phyloP scores from a whole-genome alignment of 805 yeast genomes.

The Suhomyces canberraensis region DNA sequence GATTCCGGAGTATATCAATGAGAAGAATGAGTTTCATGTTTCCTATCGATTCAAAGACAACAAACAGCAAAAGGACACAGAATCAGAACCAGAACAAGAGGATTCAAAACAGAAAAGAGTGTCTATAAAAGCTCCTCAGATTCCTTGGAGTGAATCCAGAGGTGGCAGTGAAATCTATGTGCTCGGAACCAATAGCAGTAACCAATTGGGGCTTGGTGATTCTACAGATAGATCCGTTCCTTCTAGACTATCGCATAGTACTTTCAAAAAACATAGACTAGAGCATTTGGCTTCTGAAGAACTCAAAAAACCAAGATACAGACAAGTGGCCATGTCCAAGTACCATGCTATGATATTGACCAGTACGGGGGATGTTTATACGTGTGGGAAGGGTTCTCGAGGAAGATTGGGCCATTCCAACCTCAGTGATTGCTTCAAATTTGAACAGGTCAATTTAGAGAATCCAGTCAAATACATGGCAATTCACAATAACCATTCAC shows the following conservation, averaged over 20 bases:
- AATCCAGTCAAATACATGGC: constrained; percentile 36
- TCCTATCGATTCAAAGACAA: constrained; percentile 16
- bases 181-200: constrained; percentile 61
- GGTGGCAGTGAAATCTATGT: constrained; percentile 61
- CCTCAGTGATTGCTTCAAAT: constrained; percentile 38
- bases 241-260: constrained; percentile 34
- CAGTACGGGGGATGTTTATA: constrained; percentile 49
- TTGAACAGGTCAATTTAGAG: constrained; percentile 39
- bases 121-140: constrained; percentile 10
- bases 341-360: constrained; percentile 64
- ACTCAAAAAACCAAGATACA: constrained; percentile 41
- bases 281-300: constrained; percentile 5
- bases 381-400: constrained; percentile 65
- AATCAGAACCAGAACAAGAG: not conserved
- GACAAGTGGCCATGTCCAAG: constrained; percentile 53
- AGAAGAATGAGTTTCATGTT: constrained; percentile 29
- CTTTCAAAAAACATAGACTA: constrained; percentile 14
- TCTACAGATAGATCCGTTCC: constrained; percentile 44
- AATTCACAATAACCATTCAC: constrained; percentile 64
- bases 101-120: not conserved
- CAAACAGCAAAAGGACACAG: not conserved
- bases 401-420: constrained; percentile 68
- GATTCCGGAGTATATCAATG: constrained; percentile 41
- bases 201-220: constrained; percentile 66
- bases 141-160: constrained; percentile 38